Evolutionary conservation across 2,329 filamentous ascomycete species (phyloP).

Genomic region (Colletotrichum truncatum): DNA sequence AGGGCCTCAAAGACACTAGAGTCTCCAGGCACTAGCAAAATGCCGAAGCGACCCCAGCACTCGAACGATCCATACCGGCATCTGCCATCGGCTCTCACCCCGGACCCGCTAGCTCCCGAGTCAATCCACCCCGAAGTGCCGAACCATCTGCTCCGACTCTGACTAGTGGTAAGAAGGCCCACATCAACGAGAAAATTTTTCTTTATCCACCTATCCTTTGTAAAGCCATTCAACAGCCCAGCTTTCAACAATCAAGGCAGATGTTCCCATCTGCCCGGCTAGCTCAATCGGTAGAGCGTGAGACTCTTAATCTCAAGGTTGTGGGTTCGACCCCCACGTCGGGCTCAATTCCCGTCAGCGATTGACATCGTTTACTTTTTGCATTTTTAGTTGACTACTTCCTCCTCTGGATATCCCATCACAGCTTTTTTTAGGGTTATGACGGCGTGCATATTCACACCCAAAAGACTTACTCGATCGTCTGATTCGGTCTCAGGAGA

Average conservation of each 20-base stretch:
- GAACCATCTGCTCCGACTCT: background rate
- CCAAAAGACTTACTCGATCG: too few relatives aligned
- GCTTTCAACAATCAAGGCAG: background rate
- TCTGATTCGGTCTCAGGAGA: too few relatives aligned
- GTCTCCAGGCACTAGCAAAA: too few relatives aligned
- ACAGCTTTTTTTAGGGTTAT: too few relatives aligned
- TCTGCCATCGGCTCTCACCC: too few relatives aligned
- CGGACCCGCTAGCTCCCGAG: background rate
- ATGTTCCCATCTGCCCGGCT: conserved; percentile 54
- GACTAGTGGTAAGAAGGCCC: background rate
- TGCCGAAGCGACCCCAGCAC: too few relatives aligned
- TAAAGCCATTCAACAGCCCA: rapidly evolving
- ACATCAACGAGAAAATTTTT: conserved; percentile 11
- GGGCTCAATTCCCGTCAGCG: conserved; percentile 35
- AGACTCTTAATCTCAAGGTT: conserved; percentile 64
- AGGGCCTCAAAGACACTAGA: too few relatives aligned
- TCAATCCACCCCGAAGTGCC: background rate
- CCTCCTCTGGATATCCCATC: too few relatives aligned
- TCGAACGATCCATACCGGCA: too few relatives aligned
- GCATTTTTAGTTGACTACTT: too few relatives aligned
- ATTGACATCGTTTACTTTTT: conserved; percentile 7
- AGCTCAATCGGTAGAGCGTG: conserved; percentile 79
- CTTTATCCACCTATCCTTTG: background rate
- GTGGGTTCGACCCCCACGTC: conserved; percentile 35
- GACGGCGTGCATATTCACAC: too few relatives aligned